Base-by-base conservation (phyloP, 345 rosid species). In the Syzygium oleosum region DNA sequence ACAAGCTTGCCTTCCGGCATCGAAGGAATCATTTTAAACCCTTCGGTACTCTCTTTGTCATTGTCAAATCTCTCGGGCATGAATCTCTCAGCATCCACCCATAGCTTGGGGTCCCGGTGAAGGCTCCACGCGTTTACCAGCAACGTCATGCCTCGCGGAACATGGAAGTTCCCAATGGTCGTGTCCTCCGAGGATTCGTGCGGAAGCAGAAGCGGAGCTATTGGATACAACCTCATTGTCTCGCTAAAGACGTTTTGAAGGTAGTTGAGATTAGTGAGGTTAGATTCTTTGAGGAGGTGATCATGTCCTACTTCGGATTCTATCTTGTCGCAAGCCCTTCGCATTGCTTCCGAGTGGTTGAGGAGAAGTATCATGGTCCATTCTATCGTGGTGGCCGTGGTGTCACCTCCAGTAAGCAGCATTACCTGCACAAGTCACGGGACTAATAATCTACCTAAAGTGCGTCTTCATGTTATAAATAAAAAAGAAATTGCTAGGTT, bases 71-170 rank as follows among this genome's bases (percentile, higher is more conserved):
- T 87, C 84, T 89, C 89, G 0, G 91, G 92, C 84, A 34, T 87
- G 85, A 89, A 91, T 7, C 21, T 86, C 1, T 84, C 41, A 1
- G 90, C 90, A 4, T 90, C 92, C 10, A n/a, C 78, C 90, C 93
- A 89, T 29, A 86, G 11, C 27, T 80, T 27, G 10, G 87, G 91
- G 88, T 90, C 90, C 55, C 85, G 84, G 63, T 94, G 94, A 29
- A 92, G 63, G 5, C 88, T 86, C 93, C 93, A 90, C 2, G 53
- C 86, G 27, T 91, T 93, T 5, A 88, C 84, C 31, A 90, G 6
- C 56, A 94, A 51, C 91, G 91, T 92, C 12, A 94, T 90, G 27
- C 93, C 88, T 15, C 58, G 79, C 12, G 92, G 91, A 19, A 94
- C 85, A 11, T n/a, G 58, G 84, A 89, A 92, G 13, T 88, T 92